Evolutionary conservation across 305 asterid species (phyloP).

Genomic region (Solanum aculeatissimum): DNA sequence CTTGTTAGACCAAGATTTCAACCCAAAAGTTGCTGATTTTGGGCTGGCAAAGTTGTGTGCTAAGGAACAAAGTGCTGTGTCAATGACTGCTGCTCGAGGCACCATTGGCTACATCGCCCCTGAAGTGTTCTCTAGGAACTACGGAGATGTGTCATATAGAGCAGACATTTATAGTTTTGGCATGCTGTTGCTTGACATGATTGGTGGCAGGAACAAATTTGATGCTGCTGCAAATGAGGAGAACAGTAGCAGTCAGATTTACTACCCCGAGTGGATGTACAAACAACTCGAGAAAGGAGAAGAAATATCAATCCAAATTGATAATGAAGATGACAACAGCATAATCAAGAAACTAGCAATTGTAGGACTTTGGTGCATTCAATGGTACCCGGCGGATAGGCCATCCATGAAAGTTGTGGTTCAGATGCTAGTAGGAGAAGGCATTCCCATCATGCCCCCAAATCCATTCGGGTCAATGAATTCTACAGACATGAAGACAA

Average conservation of each 20-base stretch:
- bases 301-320: conserved; percentile 18
- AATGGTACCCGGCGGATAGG: conserved; percentile 49
- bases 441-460: conserved; percentile 26
- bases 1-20: conserved; percentile 28
- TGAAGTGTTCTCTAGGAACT: conserved; percentile 66
- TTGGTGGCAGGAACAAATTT: conserved; percentile 33
- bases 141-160: conserved; percentile 27
- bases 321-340: conserved; percentile 16
- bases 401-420: conserved; percentile 23
- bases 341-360: conserved; percentile 23
- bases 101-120: conserved; percentile 75
- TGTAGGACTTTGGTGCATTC: conserved; percentile 40
- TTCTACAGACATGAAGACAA: background rate
- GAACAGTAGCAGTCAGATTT: conserved; percentile 12
- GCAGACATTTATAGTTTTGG: conserved; percentile 55
- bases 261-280: conserved; percentile 34
- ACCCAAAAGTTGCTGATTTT: conserved; percentile 55
- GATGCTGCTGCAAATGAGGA: background rate
- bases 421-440: conserved; percentile 11
- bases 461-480: conserved; percentile 26
- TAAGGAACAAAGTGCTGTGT: conserved; percentile 42
- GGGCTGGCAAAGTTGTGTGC: conserved; percentile 64
- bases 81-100: conserved; percentile 49
- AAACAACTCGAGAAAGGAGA: conserved; percentile 24
- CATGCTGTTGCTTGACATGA: conserved; percentile 40